A percentile compares a stretch with the other conserved stretches of the same genome.
Evolutionary conservation across 257 asterid genomes (phyloP).

Genomic region (Solanum gracilifrons): DNA sequence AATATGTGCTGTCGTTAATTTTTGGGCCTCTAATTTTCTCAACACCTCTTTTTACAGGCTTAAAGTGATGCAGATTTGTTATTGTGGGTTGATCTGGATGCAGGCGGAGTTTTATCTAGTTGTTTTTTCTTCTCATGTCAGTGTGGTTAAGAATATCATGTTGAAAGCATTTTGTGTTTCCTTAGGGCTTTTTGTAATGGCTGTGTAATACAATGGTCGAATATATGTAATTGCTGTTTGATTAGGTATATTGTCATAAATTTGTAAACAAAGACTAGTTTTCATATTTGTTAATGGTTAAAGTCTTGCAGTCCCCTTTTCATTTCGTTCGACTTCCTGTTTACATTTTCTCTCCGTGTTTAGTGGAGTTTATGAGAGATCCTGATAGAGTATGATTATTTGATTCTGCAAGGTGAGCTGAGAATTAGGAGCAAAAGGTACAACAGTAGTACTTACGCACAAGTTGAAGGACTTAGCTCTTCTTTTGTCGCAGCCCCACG

Average conservation of each 20-base stretch:
- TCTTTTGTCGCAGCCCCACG: too few species aligned
- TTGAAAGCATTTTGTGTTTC: not conserved
- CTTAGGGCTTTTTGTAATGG: not conserved
- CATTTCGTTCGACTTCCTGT: not conserved
- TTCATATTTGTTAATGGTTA: not conserved
- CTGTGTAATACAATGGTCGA: not conserved
- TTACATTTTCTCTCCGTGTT: not conserved
- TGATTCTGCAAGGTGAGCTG: not conserved
- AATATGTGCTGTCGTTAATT: too few species aligned
- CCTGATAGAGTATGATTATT: not conserved
- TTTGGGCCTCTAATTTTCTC: not conserved
- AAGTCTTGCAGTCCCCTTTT: not conserved
- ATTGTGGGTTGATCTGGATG: slow-evolving; percentile 35
- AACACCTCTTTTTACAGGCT: slow-evolving; percentile 33
- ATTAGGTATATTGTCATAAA: not conserved
- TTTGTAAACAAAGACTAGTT: not conserved
- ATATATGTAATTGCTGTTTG: slow-evolving; percentile 6
- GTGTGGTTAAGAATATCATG: slow-evolving; percentile 4
- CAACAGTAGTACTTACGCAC: not conserved
- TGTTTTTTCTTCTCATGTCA: not conserved
- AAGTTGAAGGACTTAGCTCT: too few species aligned
- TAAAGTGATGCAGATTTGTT: slow-evolving; percentile 23
- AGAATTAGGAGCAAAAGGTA: not conserved
- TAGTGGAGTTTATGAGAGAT: not conserved
- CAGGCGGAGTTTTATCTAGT: slow-evolving; percentile 43